phyloP scores from a whole-genome alignment of 2,329 filamentous ascomycete genomes.

The Mollisiaceae sp. region DNA sequence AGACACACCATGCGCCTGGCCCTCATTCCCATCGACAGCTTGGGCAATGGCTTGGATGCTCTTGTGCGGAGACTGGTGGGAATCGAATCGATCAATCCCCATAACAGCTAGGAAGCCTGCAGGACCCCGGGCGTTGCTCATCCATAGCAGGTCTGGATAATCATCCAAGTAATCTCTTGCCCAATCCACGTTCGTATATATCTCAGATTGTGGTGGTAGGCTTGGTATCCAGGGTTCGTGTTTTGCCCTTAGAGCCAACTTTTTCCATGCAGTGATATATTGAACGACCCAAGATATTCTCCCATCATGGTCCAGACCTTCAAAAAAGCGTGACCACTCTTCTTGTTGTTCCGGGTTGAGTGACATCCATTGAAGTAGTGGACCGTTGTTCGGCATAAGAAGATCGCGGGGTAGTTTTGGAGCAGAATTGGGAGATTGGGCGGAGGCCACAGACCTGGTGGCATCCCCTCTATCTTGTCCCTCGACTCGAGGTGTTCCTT shows the following conservation, averaged over 20 bases:
- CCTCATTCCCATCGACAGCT: no score
- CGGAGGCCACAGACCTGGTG: neutral
- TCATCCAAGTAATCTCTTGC: neutral
- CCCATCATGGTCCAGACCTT: neutral
- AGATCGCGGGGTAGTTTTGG: neutral
- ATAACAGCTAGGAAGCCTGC: no score
- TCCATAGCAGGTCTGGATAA: neutral
- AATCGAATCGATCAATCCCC: no score
- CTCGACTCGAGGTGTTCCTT: no score
- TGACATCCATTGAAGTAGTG: neutral
- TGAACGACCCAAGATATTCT: neutral
- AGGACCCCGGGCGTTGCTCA: neutral
- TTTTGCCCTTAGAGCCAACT: neutral
- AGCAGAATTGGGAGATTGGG: neutral
- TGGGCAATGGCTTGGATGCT: neutral
- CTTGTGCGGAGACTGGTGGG: neutral
- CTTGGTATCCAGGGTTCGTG: neutral
- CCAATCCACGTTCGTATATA: neutral
- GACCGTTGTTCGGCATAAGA: neutral
- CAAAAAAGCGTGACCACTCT: neutral
- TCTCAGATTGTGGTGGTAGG: neutral
- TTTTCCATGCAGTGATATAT: neutral
- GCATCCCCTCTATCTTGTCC: neutral
- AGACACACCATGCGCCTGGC: no score
- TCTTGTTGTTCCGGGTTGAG: neutral